These are phyloP conservation scores for Cyberlindnera mycetangii DNA, from an alignment of 805 yeast genomes.

Conservation along the genomic window DNA sequence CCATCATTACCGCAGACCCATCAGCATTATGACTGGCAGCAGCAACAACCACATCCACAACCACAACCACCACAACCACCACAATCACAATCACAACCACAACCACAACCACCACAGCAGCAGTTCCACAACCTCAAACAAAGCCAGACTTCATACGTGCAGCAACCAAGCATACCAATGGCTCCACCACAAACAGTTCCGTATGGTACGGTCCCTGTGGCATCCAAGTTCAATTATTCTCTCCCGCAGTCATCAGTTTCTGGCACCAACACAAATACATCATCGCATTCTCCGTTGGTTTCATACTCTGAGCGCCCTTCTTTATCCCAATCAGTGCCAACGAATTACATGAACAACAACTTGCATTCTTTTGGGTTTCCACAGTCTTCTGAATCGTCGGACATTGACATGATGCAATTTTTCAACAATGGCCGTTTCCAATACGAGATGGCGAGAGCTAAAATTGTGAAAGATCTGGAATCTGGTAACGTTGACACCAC, in stretches of 20 bases:
- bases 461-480: constrained; percentile 20
- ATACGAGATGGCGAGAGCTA: constrained; percentile 18
- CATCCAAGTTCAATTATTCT: constrained; percentile 1
- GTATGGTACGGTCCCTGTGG: constrained; percentile 1
- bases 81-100: not conserved
- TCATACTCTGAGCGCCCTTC: not conserved
- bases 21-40: constrained; percentile 4
- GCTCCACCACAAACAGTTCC: constrained; percentile 6
- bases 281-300: not conserved
- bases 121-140: constrained; percentile 1
- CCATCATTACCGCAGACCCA: not conserved
- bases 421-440: constrained; percentile 24
- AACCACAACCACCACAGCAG: not conserved
- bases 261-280: not conserved
- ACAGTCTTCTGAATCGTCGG: not conserved
- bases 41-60: constrained; percentile 11
- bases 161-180: constrained; percentile 1
- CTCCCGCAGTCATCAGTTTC: not conserved
- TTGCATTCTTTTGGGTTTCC: constrained; percentile 2
- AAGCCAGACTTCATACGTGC: not conserved
- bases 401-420: constrained; percentile 14
- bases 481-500: constrained; percentile 11
- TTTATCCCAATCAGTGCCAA: not conserved
- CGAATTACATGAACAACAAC: not conserved
- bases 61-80: constrained; percentile 10